Evolutionary conservation across 768 basidiomycete genomes (phyloP).

Genomic region (Xerocomellus amylosporus): DNA sequence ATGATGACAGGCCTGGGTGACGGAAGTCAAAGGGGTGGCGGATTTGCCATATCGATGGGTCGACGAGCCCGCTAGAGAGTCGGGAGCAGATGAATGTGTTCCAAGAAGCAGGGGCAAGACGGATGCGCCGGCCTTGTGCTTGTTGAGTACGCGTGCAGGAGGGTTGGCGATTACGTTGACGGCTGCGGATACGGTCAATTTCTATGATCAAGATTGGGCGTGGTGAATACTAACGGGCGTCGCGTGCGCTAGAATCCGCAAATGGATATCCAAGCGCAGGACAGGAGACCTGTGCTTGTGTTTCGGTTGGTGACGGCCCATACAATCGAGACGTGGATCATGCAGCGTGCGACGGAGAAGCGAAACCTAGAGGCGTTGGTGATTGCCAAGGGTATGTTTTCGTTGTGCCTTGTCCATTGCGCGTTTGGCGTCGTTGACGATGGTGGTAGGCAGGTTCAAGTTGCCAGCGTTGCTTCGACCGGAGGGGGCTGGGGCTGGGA

Average conservation of each 20-base stretch:
- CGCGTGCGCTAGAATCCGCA: constrained; percentile 69
- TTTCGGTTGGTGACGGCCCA: constrained; percentile 58
- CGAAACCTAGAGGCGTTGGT: constrained; percentile 91
- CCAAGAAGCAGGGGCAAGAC: constrained; percentile 64
- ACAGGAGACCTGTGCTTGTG: constrained; percentile 85
- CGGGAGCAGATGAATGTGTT: constrained; percentile 82
- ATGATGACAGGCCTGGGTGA: constrained; percentile 65
- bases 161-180: constrained; percentile 96
- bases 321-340: constrained; percentile 89
- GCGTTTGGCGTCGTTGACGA: no score
- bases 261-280: constrained; percentile 95
- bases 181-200: constrained; percentile 44
- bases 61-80: constrained; percentile 76
- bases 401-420: no score
- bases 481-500: no score
- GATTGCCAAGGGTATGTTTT: no score
- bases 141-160: constrained; percentile 90
- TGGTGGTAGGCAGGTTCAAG: no score
- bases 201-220: constrained; percentile 25
- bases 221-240: neutral
- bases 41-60: constrained; percentile 91
- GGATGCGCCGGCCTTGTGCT: constrained; percentile 72
- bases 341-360: constrained; percentile 82
- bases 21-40: constrained; percentile 76
- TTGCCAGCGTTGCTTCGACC: no score